Percentiles rank a stretch among this genome's conserved stretches.
phyloP scores from a whole-genome alignment of 495 filamentous ascomycete species.

The Neurospora sp. region DNA sequence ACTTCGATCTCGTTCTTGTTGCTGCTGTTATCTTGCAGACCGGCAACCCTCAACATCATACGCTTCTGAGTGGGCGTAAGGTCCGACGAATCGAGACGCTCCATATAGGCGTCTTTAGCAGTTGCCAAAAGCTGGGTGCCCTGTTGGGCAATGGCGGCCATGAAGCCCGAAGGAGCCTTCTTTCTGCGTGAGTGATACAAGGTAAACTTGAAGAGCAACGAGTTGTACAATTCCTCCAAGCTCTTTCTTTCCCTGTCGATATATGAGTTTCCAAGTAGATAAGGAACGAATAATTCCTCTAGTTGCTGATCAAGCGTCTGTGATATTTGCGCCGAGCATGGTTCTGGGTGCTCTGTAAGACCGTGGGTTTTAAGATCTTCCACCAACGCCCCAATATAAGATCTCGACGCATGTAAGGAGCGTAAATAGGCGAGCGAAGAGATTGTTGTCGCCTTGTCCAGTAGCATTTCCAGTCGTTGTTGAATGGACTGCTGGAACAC shows the following conservation, averaged over 20 bases:
- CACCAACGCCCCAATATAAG: conserved; percentile 72
- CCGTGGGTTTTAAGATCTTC: conserved; percentile 93
- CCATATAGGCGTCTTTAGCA: conserved; percentile 75
- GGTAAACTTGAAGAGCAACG: conserved; percentile 88
- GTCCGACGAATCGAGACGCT: conserved; percentile 74
- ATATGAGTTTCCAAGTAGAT: conserved; percentile 86
- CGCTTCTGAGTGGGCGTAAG: conserved; percentile 71
- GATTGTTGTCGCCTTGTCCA: conserved; percentile 83
- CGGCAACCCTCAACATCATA: conserved; percentile 77
- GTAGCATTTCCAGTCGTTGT: conserved; percentile 88
- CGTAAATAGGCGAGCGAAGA: conserved; percentile 89
- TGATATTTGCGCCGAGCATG: conserved; percentile 76
- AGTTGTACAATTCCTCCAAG: conserved; percentile 85
- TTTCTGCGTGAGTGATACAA: conserved; percentile 79
- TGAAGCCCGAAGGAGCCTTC: conserved; percentile 76
- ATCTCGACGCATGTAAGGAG: conserved; percentile 78
- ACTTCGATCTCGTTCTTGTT: conserved; percentile 74
- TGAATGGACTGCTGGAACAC: conserved; percentile 98
- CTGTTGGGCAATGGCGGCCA: conserved; percentile 79
- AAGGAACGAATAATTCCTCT: conserved; percentile 92
- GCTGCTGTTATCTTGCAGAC: conserved; percentile 45
- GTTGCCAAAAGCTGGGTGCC: conserved; percentile 72
- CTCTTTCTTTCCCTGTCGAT: conserved; percentile 89
- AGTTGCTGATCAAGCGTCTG: conserved; percentile 88
- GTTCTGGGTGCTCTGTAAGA: conserved; percentile 87